Base-by-base conservation (phyloP, 1,284 basidiomycete genomes). In the Cutaneotrichosporon arboriforme region DNA sequence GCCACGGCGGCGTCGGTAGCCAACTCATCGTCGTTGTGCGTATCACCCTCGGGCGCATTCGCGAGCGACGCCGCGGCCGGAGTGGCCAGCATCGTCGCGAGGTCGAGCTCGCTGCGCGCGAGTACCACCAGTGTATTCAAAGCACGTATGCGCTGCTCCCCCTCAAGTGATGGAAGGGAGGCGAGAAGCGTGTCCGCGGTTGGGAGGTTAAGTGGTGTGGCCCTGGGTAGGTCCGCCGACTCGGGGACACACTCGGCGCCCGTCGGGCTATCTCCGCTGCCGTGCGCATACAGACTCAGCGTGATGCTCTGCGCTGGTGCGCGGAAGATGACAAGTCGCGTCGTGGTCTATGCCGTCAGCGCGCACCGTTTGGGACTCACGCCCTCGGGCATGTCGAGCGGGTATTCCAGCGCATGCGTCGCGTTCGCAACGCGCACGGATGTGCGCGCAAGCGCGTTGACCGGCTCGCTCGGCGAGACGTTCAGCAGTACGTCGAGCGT, bases 401-500 rank as follows among this genome's bases (percentile, higher is more conserved):
- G 26, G 34, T 38, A 58, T 21, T 54, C 52, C 1, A 58, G 23
- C 12, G 49, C 41, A 8, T 58, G 56, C 18, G 43, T 26, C 1
- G 49, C 45, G 4, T 37, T 46, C 8, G n/a, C 20, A 1, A 54
- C 49, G 0, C 10, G 10, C 4, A 23, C 34, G 1, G 22, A 33
- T 12, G 56, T 54, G 9, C 46, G 43, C 10, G 38, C 56, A 1
- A 54, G 37, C 4, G 56, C 56, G 47, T 58, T 58, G 8, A 54
- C 38, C 9, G 56, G 49, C 1, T 54, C 52, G 1, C 21, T 18
- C 18, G 49, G 49, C 4, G 49, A 15, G 18, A 54, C 38, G 46
- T 58, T 54, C 10, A 58, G 49, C 18, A 49, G 37, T 4, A 58
- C 12, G 34, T 58, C 56, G 36, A 49, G 52, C 2, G 39, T 42